Percentiles rank a stretch among this genome's conserved stretches.
phyloP scores from a whole-genome alignment of 2,329 filamentous ascomycete species.

The Trichoderma sp. region DNA sequence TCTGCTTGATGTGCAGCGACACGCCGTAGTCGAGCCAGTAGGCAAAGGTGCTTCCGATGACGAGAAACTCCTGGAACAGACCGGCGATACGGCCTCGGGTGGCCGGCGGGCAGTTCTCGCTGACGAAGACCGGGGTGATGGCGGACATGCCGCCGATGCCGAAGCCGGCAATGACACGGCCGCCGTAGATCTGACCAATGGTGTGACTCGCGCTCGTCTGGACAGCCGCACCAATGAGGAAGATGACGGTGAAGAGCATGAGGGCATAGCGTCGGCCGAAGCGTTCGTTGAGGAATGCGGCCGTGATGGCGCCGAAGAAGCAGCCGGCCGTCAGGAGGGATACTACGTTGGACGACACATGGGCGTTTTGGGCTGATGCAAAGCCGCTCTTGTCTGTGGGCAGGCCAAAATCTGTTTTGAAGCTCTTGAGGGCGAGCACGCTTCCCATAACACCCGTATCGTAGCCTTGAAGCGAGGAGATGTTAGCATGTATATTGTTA shows the following conservation, averaged over 20 bases:
- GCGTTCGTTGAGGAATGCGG: slow-evolving; percentile 23
- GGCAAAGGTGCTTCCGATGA: slow-evolving; percentile 24
- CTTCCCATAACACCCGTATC: slow-evolving; percentile 21
- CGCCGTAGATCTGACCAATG: slow-evolving; percentile 26
- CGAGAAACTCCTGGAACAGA: slow-evolving; percentile 25
- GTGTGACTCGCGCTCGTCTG: slow-evolving; percentile 23
- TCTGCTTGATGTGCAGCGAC: slow-evolving; percentile 45
- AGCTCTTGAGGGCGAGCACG: slow-evolving; percentile 22
- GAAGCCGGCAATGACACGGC: slow-evolving; percentile 25
- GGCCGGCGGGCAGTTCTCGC: slow-evolving; percentile 22
- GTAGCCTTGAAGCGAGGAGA: not conserved
- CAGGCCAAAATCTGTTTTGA: slow-evolving; percentile 22
- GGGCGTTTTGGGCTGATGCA: slow-evolving; percentile 19
- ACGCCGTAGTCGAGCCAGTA: slow-evolving; percentile 54
- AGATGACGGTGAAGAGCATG: slow-evolving; percentile 23
- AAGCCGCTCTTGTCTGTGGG: slow-evolving; percentile 21
- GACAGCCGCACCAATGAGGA: slow-evolving; percentile 23
- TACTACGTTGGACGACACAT: slow-evolving; percentile 22
- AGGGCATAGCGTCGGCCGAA: slow-evolving; percentile 24
- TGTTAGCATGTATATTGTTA: not conserved
- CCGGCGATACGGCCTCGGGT: slow-evolving; percentile 25
- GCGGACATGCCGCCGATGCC: slow-evolving; percentile 28
- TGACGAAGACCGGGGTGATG: slow-evolving; percentile 26
- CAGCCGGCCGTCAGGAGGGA: slow-evolving; percentile 25
- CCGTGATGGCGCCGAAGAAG: slow-evolving; percentile 25